Conservation (phyloP, 805 yeast species). For the Candida ponderosae region DNA sequence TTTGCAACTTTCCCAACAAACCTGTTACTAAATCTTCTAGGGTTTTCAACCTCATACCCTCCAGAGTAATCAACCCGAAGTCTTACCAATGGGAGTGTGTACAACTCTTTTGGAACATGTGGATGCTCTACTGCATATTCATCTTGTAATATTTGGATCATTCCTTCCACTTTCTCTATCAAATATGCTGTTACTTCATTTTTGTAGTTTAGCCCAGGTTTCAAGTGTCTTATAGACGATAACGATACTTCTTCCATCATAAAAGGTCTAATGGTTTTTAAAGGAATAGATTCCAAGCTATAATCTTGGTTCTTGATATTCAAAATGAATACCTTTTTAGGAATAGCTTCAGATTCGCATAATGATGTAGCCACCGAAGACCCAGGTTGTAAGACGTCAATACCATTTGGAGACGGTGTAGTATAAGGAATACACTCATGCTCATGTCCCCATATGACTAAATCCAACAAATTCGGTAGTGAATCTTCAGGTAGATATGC, state of each 20-base stretch:
- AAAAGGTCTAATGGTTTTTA: conserved; percentile 78
- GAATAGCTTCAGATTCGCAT: conserved; percentile 73
- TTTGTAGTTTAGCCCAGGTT: conserved; percentile 54
- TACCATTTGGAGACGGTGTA: conserved; percentile 40
- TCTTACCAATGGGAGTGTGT: conserved; percentile 78
- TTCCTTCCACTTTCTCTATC: conserved; percentile 52
- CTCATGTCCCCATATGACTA: conserved; percentile 96
- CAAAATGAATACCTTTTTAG: conserved; percentile 68
- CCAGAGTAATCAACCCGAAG: conserved; percentile 84
- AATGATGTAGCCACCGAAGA: conserved; percentile 90
- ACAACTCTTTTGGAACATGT: conserved; percentile 21
- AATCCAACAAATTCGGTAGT: conserved; percentile 73
- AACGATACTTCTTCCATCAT: conserved; percentile 60
- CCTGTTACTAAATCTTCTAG: conserved; percentile 79
- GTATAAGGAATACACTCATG: conserved; percentile 86
- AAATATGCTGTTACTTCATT: conserved; percentile 55
- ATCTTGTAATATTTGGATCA: conserved; percentile 52
- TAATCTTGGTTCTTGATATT: conserved; percentile 52
- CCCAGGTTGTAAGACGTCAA: conserved; percentile 85
- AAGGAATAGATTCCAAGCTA: conserved; percentile 48
- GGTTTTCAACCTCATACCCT: conserved; percentile 87
- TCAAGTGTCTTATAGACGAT: conserved; percentile 40
- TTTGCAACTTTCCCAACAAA: conserved; percentile 92
- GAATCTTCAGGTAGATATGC: conserved; percentile 80
- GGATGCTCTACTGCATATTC: conserved; percentile 35